phyloP scores from a whole-genome alignment of 2,329 filamentous ascomycete genomes.

The Plenodomus tracheiphilus region DNA sequence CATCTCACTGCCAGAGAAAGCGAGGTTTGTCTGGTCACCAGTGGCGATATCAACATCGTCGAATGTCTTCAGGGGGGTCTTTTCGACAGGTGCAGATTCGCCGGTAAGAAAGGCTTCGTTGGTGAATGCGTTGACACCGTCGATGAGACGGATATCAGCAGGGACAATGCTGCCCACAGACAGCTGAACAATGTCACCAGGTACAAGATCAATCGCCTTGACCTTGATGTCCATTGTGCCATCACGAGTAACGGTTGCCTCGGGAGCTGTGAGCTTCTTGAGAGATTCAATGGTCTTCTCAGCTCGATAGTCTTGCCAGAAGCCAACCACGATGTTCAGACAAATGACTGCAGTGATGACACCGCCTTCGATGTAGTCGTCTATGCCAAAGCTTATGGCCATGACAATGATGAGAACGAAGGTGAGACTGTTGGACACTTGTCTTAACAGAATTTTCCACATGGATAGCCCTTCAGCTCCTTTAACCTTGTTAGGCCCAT shows the following conservation, averaged over 20 bases:
- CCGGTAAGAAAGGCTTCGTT: slow-evolving; percentile 77
- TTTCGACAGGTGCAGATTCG: slow-evolving; percentile 72
- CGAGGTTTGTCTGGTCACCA: slow-evolving; percentile 71
- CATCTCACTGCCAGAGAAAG: slow-evolving; percentile 72
- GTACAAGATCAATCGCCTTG: slow-evolving; percentile 44
- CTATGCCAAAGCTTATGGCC: slow-evolving; percentile 66
- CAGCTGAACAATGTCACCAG: slow-evolving; percentile 46
- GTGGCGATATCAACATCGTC: slow-evolving; percentile 57
- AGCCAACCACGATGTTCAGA: slow-evolving; percentile 68
- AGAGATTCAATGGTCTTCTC: slow-evolving; percentile 49
- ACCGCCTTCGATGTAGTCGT: slow-evolving; percentile 65
- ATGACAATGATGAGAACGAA: slow-evolving; percentile 74
- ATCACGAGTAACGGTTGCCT: slow-evolving; percentile 43
- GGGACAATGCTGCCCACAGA: slow-evolving; percentile 65
- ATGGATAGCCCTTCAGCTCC: slow-evolving; percentile 71
- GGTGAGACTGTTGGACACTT: slow-evolving; percentile 77
- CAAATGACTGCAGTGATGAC: slow-evolving; percentile 67
- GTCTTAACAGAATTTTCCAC: slow-evolving; percentile 76
- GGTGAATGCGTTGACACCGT: slow-evolving; percentile 73
- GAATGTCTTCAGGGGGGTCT: slow-evolving; percentile 57
- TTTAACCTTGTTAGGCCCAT: slow-evolving; percentile 73
- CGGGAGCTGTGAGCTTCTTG: slow-evolving; percentile 45
- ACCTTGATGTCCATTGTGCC: slow-evolving; percentile 40
- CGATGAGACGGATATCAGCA: slow-evolving; percentile 64
- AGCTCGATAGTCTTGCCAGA: slow-evolving; percentile 55